These are phyloP conservation scores for Aspergillus carlsbadensis DNA, from an alignment of 495 filamentous ascomycete genomes.

Conservation along the genomic window DNA sequence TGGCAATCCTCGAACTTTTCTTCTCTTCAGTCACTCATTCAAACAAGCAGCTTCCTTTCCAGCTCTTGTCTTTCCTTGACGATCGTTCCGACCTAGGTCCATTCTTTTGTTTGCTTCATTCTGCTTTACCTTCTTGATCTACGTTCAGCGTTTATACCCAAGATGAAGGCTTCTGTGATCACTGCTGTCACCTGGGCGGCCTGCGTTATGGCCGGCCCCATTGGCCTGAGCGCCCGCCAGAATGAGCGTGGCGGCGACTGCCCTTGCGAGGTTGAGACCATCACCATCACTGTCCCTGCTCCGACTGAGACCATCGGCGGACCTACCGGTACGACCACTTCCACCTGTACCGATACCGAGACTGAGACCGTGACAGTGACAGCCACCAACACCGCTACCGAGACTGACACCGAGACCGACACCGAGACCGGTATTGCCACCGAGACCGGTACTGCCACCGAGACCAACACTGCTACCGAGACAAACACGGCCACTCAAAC, in stretches of 20 bases:
- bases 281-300: constrained; percentile 13
- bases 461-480: not conserved
- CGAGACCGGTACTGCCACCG: not conserved
- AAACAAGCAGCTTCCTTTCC: constrained; percentile 3
- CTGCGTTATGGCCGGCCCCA: constrained; percentile 17
- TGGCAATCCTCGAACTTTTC: not conserved
- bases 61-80: constrained; percentile 7
- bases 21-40: constrained; percentile 9
- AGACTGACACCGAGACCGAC: not conserved
- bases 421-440: not conserved
- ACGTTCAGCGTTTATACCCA: constrained; percentile 13
- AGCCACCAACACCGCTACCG: not conserved
- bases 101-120: constrained; percentile 3
- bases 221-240: constrained; percentile 5
- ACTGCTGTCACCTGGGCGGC: constrained; percentile 22
- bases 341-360: not conserved
- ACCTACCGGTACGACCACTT: not conserved
- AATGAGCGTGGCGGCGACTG: constrained; percentile 4
- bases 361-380: not conserved
- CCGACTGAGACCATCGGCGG: constrained; percentile 2
- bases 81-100: constrained; percentile 3
- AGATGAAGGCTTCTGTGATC: constrained; percentile 22
- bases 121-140: constrained; percentile 4
- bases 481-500: constrained; percentile 2
- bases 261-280: constrained; percentile 12